A percentile compares a stretch with the other conserved stretches of the same genome.
These are phyloP conservation scores for Blastomyces parvus DNA, from an alignment of 2,329 filamentous ascomycete species.

Conservation along the genomic window DNA sequence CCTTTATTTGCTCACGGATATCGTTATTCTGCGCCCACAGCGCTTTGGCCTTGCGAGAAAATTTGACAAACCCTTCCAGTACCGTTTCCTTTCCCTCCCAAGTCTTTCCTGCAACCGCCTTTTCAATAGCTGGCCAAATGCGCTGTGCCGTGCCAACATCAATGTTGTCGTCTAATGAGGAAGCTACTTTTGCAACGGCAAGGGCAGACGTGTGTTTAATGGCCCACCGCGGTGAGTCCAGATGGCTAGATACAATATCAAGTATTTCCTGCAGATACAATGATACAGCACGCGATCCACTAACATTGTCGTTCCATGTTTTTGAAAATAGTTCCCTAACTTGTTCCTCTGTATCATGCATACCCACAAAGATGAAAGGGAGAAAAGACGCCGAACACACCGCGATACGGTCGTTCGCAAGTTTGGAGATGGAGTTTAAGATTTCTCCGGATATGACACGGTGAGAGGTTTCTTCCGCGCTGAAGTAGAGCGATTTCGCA, in stretches of 20 bases:
- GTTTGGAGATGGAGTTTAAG: conserved; percentile 71
- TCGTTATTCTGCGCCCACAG: conserved; percentile 51
- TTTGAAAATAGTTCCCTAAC: conserved; percentile 70
- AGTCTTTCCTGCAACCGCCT: conserved; percentile 74
- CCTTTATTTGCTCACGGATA: conserved; percentile 59
- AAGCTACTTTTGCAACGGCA: conserved; percentile 63
- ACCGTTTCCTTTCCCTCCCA: conserved; percentile 87
- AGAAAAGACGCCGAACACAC: conserved; percentile 64
- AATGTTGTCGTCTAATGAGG: conserved; percentile 50
- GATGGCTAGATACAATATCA: conserved; percentile 53
- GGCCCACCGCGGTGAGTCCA: conserved; percentile 78
- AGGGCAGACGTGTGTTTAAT: conserved; percentile 83
- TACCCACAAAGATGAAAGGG: conserved; percentile 79
- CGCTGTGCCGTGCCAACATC: conserved; percentile 50
- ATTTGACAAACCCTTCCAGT: conserved; percentile 66
- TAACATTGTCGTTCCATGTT: conserved; percentile 85
- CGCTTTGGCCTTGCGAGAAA: conserved; percentile 55
- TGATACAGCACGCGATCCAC: conserved; percentile 68
- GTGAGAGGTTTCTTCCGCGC: conserved; percentile 64
- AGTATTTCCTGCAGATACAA: conserved; percentile 80
- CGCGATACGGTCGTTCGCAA: conserved; percentile 81
- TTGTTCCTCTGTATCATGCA: conserved; percentile 74
- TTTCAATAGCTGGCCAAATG: conserved; percentile 78
- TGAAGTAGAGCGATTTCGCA: conserved; percentile 64
- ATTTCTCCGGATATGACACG: conserved; percentile 73